A percentile compares a stretch with the other conserved stretches of the same genome.
Conservation (phyloP, 164 flowering plant species). For the Vitis cinerea region DNA sequence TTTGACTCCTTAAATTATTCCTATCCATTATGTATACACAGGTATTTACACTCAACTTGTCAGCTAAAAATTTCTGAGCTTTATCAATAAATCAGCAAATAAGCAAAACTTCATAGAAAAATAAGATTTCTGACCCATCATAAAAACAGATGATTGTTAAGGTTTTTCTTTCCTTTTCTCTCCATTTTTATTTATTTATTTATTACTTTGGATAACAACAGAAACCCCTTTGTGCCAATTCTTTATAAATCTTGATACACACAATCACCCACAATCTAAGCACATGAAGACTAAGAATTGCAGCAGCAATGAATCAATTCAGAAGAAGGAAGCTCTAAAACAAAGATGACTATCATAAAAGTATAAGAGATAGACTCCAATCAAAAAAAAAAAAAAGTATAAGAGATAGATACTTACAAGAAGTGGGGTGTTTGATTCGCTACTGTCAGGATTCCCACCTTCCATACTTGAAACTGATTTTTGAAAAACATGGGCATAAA, state of each 20-base stretch:
- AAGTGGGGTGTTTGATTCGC: conserved; percentile 19
- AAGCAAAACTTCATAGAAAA: not conserved
- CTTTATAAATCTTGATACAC: too few species aligned
- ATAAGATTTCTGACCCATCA: not conserved
- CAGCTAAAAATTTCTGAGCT: not conserved
- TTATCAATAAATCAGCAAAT: not conserved
- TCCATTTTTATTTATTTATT: too few species aligned
- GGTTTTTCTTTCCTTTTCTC: too few species aligned
- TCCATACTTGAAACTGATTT: conserved; percentile 21
- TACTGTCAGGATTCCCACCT: conserved; percentile 16
- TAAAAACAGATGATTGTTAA: not conserved
- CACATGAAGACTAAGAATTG: too few species aligned
- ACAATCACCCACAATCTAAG: too few species aligned
- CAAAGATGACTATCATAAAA: not conserved
- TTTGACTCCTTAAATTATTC: not conserved
- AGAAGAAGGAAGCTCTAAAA: not conserved
- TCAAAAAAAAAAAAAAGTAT: too few species aligned
- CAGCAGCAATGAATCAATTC: too few species aligned
- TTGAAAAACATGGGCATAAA: not conserved
- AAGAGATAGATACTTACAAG: conserved; percentile 15
- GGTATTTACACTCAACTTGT: not conserved
- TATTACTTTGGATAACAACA: too few species aligned
- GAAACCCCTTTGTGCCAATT: too few species aligned
- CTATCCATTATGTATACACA: not conserved
- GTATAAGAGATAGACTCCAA: not conserved